These are phyloP conservation scores for Biscogniauxia mediterranea DNA, from an alignment of 2,329 filamentous ascomycete species.

Conservation along the genomic window DNA sequence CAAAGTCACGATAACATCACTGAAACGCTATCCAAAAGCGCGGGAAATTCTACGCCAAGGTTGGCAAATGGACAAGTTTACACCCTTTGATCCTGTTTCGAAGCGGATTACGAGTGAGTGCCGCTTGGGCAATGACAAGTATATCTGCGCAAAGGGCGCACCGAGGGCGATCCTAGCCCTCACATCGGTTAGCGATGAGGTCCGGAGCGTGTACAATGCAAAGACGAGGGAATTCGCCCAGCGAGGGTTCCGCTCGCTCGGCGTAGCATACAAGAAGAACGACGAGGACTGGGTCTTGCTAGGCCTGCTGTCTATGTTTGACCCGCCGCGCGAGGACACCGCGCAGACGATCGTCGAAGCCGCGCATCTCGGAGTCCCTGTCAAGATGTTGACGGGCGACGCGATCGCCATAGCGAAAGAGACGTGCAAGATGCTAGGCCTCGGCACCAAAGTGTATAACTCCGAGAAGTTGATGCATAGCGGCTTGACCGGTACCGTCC, in stretches of 20 bases:
- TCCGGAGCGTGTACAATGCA: conserved; percentile 64
- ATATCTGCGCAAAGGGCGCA: conserved; percentile 74
- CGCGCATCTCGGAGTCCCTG: conserved; percentile 71
- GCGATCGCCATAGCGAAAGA: conserved; percentile 78
- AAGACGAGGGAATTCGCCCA: conserved; percentile 75
- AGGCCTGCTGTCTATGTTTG: conserved; percentile 78
- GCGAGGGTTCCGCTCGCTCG: conserved; percentile 77
- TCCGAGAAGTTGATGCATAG: conserved; percentile 75
- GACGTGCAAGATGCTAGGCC: conserved; percentile 78
- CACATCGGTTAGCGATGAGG: conserved; percentile 64
- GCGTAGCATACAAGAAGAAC: conserved; percentile 77
- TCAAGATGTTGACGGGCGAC: conserved; percentile 82
- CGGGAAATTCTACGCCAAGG: conserved; percentile 72
- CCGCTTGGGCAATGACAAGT: conserved; percentile 66
- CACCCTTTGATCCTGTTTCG: conserved; percentile 74
- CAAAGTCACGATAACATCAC: conserved; percentile 74
- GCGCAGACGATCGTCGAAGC: conserved; percentile 76
- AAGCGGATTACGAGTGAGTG: conserved; percentile 74
- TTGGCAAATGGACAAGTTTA: conserved; percentile 77
- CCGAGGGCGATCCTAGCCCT: conserved; percentile 73
- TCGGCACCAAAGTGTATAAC: conserved; percentile 80
- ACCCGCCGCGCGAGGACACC: conserved; percentile 75
- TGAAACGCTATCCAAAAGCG: conserved; percentile 74
- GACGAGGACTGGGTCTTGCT: conserved; percentile 71
- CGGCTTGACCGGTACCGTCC: conserved; percentile 69